Base-by-base conservation (phyloP, 768 basidiomycete species). In the Amanita polypyramis region DNA sequence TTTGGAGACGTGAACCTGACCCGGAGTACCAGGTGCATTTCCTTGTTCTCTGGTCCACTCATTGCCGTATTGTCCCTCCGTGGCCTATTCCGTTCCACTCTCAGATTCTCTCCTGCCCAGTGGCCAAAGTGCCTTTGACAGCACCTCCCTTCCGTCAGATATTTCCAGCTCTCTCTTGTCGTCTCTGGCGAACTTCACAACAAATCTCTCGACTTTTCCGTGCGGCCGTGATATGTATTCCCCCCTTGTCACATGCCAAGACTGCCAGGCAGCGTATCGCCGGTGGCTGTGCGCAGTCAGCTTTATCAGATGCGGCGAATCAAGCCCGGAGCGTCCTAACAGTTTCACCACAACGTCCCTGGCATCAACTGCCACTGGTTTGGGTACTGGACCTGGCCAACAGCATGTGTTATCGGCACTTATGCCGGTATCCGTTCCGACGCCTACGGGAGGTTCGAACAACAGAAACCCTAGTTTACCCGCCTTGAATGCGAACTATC, bases 211-310 rank as follows among this genome's bases (percentile, higher is more conserved):
- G 27, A 85, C 83, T 2, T 77, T 81, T 51, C 76, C 87, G 1
- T 93, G 91, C 59, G 85, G 86, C 14, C 75, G 85, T 23, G 88
- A 91, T 58, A 58, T 70, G 47, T 94, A 90, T 65, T 90, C 86
- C 5, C 83, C 85, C 0, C 62, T 91, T 17, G 77, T 85, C 21
- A 76, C 78, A 3, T 94, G 91, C 57, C 70, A 75, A 11, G 82
- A 86, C 60, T 93, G 90, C 56, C 76, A 82, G 52, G 62, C 62
- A 17, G 78, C 77, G 19, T 94, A 93, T 60, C 74, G 83, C 29
- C 69, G 66, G 29, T 94, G 88, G 88, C 73, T 86, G 29, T 94
- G 91, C 63, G 60, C 77, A 17, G 65, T 82, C 12, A 77, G 80
- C 7, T 74, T 94, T 57, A 77, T 86, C 11, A 77, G 90, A 20